Evolutionary conservation across 257 asterid genomes (phyloP), one percentile per base, ranked within the genome.

Genomic region (Echium plantagineum): DNA sequence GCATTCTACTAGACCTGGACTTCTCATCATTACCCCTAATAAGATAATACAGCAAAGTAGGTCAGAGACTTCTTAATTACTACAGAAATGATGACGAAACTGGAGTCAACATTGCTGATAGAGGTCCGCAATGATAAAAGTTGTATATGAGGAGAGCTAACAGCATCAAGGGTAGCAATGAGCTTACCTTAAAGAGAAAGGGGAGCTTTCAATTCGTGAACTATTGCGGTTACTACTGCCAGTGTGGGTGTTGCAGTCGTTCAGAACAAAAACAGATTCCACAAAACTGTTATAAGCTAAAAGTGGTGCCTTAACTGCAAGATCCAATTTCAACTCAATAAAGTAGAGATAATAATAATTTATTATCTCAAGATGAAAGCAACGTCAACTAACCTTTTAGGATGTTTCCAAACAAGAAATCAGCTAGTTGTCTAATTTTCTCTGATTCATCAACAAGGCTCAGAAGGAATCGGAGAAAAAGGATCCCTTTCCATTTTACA

Each of bases 201-300:
- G 79, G n/a, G 66, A 72, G 38, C 66, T 82, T 71, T 83, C 98
- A 71, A 65, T 82, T 55, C 81, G 83, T 30, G 84, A 74, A 57
- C 73, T 74, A 66, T 68, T 82, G 72, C 87, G 63, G 69, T 91
- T 91, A 62, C 87, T 64, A 20, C 84, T 77, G 58, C 98, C 98
- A 21, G 96, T 91, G 63, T 82, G 95, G 21, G 97, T 82, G 48
- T 91, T 84, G 80, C 94, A 91, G 79, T 88, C 95, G 51, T 91
- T 91, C 80, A 91, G 74, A 35, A 83, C 87, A 55, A 80, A 91
- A 58, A 91, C 68, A 30, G 97, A 85, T 69, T 91, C 98, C 19
- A 91, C 97, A 64, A 91, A 91, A 78, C 96, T 87, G 72, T 90
- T 90, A 80, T 90, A 90, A 64, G 98, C 90, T 71, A 90, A 81